phyloP scores from a whole-genome alignment of 768 basidiomycete species.

The Lactarius tabidus region DNA sequence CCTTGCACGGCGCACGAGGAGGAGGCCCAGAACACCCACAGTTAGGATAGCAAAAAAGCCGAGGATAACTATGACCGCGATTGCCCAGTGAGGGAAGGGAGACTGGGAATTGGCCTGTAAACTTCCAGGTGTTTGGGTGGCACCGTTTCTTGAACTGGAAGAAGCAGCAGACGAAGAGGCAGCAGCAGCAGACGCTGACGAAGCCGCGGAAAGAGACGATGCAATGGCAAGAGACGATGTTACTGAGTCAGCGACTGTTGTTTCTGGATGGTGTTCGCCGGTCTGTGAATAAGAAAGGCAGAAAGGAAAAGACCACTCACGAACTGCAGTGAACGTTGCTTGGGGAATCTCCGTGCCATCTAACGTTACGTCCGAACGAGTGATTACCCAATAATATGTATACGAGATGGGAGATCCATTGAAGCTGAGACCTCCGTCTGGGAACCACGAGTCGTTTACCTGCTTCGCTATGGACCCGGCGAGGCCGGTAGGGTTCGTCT shows the following conservation, averaged over 20 bases:
- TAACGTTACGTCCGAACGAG: conserved; percentile 50
- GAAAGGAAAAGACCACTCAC: conserved; percentile 46
- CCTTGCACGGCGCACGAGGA: conserved; percentile 68
- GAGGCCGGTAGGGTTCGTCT: conserved; percentile 45
- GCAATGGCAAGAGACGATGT: conserved; percentile 47
- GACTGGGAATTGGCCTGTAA: conserved; percentile 44
- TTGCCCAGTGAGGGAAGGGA: conserved; percentile 83
- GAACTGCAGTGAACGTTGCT: conserved; percentile 73
- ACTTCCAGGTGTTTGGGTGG: conserved; percentile 26
- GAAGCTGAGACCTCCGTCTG: conserved; percentile 43
- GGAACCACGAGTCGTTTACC: conserved; percentile 78
- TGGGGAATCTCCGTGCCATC: conserved; percentile 61
- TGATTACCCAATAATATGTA: conserved; percentile 77
- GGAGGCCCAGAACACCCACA: conserved; percentile 61
- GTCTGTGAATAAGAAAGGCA: conserved; percentile 17
- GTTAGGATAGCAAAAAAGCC: conserved; percentile 80
- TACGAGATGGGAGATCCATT: conserved; percentile 52
- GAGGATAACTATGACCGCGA: conserved; percentile 83
- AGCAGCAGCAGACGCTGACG: conserved; percentile 24
- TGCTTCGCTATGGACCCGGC: conserved; percentile 51
- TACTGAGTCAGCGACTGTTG: conserved; percentile 69
- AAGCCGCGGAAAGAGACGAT: conserved; percentile 36
- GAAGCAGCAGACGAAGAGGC: conserved; percentile 30
- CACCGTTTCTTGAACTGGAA: conserved; percentile 14
- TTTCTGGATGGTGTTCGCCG: conserved; percentile 45